Percentiles rank a stretch among this genome's conserved stretches.
These are phyloP conservation scores for Nicotiana rustica DNA, from an alignment of 305 asterid genomes.

Conservation along the genomic window DNA sequence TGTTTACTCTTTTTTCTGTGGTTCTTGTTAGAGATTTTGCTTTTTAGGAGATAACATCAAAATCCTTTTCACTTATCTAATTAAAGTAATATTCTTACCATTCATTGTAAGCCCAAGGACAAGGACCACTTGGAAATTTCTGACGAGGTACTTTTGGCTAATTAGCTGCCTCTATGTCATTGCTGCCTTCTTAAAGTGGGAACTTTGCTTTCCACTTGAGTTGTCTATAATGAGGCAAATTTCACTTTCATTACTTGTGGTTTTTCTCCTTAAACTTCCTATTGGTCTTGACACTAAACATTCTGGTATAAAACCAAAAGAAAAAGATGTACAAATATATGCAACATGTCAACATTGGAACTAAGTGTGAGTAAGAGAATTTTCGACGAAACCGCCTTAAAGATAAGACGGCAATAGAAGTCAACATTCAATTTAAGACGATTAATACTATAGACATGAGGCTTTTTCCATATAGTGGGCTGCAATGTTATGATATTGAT, in stretches of 20 bases:
- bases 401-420: slow-evolving; percentile 1
- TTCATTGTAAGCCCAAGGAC: background rate
- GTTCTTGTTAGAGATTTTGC: background rate
- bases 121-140: slow-evolving; percentile 29
- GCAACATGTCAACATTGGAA: slow-evolving; percentile 3
- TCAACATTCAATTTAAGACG: slow-evolving; percentile 7
- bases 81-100: background rate
- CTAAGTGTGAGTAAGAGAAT: background rate
- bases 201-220: slow-evolving; percentile 16
- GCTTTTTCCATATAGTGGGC: slow-evolving; percentile 19
- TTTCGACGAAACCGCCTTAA: background rate
- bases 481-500: background rate
- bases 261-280: background rate
- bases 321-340: background rate
- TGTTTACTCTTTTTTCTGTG: slow-evolving; percentile 16
- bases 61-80: background rate
- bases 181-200: slow-evolving; percentile 13
- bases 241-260: slow-evolving; percentile 24
- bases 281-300: background rate
- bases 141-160: background rate
- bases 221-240: slow-evolving; percentile 4
- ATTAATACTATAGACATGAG: background rate
- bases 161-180: slow-evolving; percentile 27
- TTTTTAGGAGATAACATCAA: slow-evolving; percentile 25
- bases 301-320: background rate